These are phyloP conservation scores for Monosporozyma unispora DNA, from an alignment of 805 yeast genomes.

Conservation along the genomic window DNA sequence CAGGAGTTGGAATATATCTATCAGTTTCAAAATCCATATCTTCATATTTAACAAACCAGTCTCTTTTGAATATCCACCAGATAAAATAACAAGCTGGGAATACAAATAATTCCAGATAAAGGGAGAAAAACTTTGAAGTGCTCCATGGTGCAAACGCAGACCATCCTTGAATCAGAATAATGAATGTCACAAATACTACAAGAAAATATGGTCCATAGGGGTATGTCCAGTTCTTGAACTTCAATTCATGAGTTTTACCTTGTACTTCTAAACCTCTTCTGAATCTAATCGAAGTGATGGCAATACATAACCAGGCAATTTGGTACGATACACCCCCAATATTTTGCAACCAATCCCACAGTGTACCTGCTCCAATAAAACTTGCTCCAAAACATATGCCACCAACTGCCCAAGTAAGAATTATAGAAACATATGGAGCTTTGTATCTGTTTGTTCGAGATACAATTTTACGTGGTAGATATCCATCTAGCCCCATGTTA, in stretches of 20 bases:
- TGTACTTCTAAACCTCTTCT: conserved; percentile 38
- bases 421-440: conserved; percentile 42
- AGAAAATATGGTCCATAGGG: conserved; percentile 44
- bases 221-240: conserved; percentile 41
- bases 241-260: conserved; percentile 35
- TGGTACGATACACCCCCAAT: conserved; percentile 47
- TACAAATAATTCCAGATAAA: conserved; percentile 38
- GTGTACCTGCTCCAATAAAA: conserved; percentile 42
- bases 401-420: conserved; percentile 44
- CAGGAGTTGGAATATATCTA: conserved; percentile 41
- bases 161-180: conserved; percentile 47
- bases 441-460: conserved; percentile 37
- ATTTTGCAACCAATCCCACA: conserved; percentile 47
- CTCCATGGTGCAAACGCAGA: conserved; percentile 40
- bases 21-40: conserved; percentile 49
- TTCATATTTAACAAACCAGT: conserved; percentile 34
- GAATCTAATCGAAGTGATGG: conserved; percentile 41
- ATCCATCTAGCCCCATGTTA: conserved; percentile 43
- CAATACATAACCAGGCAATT: conserved; percentile 42
- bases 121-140: conserved; percentile 35
- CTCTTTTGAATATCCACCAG: conserved; percentile 37
- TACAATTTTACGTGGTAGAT: conserved; percentile 23
- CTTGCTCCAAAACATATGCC: conserved; percentile 55
- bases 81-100: conserved; percentile 38
- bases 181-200: conserved; percentile 35